Evolutionary conservation across 1,139 yeast species (phyloP).

Genomic region (Candida sp.): DNA sequence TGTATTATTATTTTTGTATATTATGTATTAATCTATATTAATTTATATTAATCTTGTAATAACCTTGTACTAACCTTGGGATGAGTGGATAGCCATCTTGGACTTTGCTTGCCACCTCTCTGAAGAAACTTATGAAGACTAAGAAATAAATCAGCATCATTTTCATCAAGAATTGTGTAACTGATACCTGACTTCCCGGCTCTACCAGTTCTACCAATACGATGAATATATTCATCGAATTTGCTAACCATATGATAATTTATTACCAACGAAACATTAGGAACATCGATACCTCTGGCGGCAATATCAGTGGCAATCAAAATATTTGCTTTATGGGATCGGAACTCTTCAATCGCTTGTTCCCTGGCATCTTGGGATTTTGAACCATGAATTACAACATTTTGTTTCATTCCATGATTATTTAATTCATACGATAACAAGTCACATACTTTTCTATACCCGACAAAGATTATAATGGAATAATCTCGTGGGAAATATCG

Average conservation of each 20-base stretch:
- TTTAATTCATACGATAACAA: slow-evolving; percentile 48
- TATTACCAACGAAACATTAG: slow-evolving; percentile 78
- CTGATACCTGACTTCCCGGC: slow-evolving; percentile 84
- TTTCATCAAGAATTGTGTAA: slow-evolving; percentile 62
- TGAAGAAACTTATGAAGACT: slow-evolving; percentile 51
- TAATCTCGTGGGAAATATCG: slow-evolving; percentile 10
- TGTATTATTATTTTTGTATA: too few species aligned
- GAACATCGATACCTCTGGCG: slow-evolving; percentile 93
- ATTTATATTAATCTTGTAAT: slow-evolving; percentile 1
- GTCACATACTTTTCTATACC: slow-evolving; percentile 74
- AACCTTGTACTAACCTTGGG: slow-evolving; percentile 11
- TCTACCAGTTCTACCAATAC: slow-evolving; percentile 96
- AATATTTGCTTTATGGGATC: slow-evolving; percentile 56
- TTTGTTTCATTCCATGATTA: slow-evolving; percentile 38
- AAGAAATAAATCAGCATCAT: slow-evolving; percentile 50
- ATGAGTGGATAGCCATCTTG: slow-evolving; percentile 47
- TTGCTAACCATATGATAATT: slow-evolving; percentile 80
- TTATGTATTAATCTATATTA: not conserved
- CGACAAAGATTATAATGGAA: slow-evolving; percentile 80
- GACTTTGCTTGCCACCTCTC: slow-evolving; percentile 47
- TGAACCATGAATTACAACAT: slow-evolving; percentile 79
- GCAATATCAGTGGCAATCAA: slow-evolving; percentile 95
- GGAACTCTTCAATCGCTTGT: slow-evolving; percentile 62
- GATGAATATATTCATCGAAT: slow-evolving; percentile 83
- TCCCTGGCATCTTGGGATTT: slow-evolving; percentile 89